phyloP scores from a whole-genome alignment of 2,329 filamentous ascomycete genomes.

The Monosporascus cannonballus region DNA sequence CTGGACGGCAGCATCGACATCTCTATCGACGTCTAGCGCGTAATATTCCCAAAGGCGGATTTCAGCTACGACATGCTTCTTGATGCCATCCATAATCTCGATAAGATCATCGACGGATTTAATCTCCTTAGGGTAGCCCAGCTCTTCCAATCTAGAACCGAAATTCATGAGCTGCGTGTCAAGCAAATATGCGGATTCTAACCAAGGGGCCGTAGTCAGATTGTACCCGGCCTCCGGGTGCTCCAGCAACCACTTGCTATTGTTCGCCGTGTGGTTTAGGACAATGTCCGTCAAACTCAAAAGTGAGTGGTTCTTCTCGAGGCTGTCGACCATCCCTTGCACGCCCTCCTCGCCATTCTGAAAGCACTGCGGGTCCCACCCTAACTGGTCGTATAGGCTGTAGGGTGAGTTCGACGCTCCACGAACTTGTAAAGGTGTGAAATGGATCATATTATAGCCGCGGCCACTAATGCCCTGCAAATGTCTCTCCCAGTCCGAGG shows the following conservation, averaged over 20 bases:
- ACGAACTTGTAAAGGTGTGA: conserved; percentile 85
- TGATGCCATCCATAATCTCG: conserved; percentile 77
- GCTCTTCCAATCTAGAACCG: conserved; percentile 62
- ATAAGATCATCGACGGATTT: conserved; percentile 66
- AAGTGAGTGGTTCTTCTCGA: conserved; percentile 80
- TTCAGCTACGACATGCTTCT: conserved; percentile 69
- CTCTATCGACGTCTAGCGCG: conserved; percentile 68
- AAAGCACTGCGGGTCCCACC: conserved; percentile 77
- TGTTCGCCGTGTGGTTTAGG: conserved; percentile 95
- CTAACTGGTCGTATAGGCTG: conserved; percentile 88
- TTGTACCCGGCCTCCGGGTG: conserved; percentile 97
- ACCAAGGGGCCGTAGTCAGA: conserved; percentile 77
- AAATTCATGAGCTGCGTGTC: conserved; percentile 64
- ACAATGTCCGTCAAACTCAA: conserved; percentile 93
- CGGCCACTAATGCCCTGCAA: conserved; percentile 80
- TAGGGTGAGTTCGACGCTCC: conserved; percentile 94
- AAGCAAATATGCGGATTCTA: conserved; percentile 57
- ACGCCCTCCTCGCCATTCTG: conserved; percentile 81
- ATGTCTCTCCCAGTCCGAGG: conserved; percentile 84
- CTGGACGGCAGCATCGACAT: conserved; percentile 62
- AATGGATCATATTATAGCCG: conserved; percentile 99
- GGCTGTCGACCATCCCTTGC: conserved; percentile 65
- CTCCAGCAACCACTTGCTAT: conserved; percentile 87
- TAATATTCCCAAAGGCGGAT: conserved; percentile 94
- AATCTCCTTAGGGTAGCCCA: conserved; percentile 72